These are phyloP conservation scores for Dinochytrium kinnereticum DNA, from an alignment of 371 early-diverging fungal genomes.

Conservation along the genomic window DNA sequence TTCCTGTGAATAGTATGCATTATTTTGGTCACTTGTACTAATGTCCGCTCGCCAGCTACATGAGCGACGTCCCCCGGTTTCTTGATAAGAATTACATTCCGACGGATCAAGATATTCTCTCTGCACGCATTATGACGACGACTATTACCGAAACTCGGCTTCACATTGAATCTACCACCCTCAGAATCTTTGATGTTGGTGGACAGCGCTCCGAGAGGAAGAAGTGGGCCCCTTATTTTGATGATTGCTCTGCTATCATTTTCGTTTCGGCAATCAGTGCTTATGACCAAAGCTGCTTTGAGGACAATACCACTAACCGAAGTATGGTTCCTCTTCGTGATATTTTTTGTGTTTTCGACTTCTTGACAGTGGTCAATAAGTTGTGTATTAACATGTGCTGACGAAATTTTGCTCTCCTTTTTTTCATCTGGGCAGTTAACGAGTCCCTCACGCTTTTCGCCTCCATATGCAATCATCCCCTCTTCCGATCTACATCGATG, in stretches of 20 bases:
- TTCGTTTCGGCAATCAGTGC: constrained; percentile 77
- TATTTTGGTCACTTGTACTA: too few species aligned
- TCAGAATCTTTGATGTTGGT: constrained; percentile 56
- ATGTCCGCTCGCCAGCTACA: not conserved
- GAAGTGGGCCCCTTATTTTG: constrained; percentile 97
- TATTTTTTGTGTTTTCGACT: not conserved
- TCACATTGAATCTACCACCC: constrained; percentile 24
- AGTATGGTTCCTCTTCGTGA: constrained; percentile 30
- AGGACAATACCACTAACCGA: constrained; percentile 56
- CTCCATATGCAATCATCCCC: constrained; percentile 72
- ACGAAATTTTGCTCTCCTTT: not conserved
- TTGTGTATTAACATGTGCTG: not conserved
- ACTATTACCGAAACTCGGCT: constrained; percentile 61
- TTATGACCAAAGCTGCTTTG: constrained; percentile 74
- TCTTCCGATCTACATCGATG: constrained; percentile 69
- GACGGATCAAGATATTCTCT: constrained; percentile 76
- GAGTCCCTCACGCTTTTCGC: constrained; percentile 76
- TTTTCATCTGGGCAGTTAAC: constrained; percentile 27
- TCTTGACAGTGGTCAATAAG: not conserved
- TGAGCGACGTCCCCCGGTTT: constrained; percentile 12
- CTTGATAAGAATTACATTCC: constrained; percentile 38
- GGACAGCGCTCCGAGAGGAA: constrained; percentile 66
- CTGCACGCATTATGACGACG: constrained; percentile 84
- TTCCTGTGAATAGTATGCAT: constrained; percentile 90
- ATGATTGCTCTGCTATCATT: constrained; percentile 51